These are phyloP conservation scores for Cytospora leucostoma DNA, from an alignment of 2,329 filamentous ascomycete species.

Conservation along the genomic window DNA sequence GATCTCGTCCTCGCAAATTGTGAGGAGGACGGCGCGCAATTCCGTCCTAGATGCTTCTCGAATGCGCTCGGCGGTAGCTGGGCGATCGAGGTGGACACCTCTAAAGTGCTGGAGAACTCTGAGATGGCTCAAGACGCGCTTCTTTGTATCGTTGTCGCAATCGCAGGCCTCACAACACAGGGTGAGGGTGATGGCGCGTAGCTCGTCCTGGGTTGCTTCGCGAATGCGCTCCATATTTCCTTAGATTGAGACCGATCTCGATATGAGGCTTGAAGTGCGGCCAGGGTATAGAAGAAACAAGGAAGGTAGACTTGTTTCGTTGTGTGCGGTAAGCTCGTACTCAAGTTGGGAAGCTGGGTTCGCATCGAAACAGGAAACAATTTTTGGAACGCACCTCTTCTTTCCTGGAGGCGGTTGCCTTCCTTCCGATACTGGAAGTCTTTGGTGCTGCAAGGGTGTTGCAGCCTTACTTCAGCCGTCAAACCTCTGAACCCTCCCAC, in stretches of 20 bases:
- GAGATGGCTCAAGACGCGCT: background rate
- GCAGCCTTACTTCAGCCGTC: no score
- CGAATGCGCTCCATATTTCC: background rate
- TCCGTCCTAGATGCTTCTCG: background rate
- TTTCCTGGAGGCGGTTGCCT: no score
- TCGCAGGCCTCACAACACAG: background rate
- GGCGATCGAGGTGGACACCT: background rate
- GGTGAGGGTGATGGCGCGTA: background rate
- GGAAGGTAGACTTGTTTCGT: no score
- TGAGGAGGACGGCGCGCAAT: background rate
- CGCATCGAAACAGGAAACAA: no score
- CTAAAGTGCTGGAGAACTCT: background rate
- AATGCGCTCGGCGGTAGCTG: background rate
- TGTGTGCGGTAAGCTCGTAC: no score
- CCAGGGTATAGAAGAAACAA: no score
- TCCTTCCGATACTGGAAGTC: no score
- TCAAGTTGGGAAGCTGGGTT: no score
- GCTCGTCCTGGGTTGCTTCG: background rate
- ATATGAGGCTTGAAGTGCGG: no score
- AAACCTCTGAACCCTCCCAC: no score
- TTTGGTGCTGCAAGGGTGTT: no score
- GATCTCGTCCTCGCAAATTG: background rate
- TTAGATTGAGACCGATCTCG: background rate
- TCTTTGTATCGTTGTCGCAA: background rate
- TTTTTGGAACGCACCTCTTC: no score